Conservation (phyloP, 2,329 filamentous ascomycete genomes). For the Fusarium tanahbumbuense region DNA sequence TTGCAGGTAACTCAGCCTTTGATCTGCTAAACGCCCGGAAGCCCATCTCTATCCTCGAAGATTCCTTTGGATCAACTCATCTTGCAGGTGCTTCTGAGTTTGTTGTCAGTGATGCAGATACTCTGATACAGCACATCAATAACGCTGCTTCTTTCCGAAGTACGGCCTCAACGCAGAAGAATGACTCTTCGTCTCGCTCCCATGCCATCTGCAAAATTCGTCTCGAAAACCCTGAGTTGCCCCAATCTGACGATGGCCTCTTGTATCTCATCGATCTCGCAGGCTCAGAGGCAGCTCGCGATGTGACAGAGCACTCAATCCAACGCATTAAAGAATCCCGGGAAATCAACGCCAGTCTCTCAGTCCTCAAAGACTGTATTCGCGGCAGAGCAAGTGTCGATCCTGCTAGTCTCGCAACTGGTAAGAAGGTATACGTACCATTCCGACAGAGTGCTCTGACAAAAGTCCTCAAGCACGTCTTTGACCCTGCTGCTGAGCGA, state of each 20-base stretch:
- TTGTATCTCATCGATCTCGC: slow-evolving; percentile 62
- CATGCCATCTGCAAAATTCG: slow-evolving; percentile 62
- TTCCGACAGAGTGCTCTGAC: slow-evolving; percentile 61
- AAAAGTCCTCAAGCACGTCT: slow-evolving; percentile 62
- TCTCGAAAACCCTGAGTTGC: slow-evolving; percentile 49
- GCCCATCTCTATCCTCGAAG: slow-evolving; percentile 58
- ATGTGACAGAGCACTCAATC: slow-evolving; percentile 53
- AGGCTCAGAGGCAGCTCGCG: slow-evolving; percentile 61
- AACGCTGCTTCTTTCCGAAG: slow-evolving; percentile 54
- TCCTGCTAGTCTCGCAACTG: slow-evolving; percentile 26
- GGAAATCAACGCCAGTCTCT: slow-evolving; percentile 62
- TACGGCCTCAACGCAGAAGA: slow-evolving; percentile 58
- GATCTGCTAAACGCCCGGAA: slow-evolving; percentile 58
- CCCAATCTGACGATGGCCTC: slow-evolving; percentile 53
- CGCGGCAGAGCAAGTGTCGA: slow-evolving; percentile 56
- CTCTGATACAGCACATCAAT: slow-evolving; percentile 52
- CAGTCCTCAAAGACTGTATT: slow-evolving; percentile 65
- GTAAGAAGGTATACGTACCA: slow-evolving; percentile 55
- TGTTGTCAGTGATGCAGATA: slow-evolving; percentile 44
- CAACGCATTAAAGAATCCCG: slow-evolving; percentile 60
- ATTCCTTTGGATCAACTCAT: slow-evolving; percentile 58
- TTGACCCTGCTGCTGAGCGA: slow-evolving; percentile 56
- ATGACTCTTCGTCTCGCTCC: slow-evolving; percentile 61
- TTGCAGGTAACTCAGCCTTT: slow-evolving; percentile 52
- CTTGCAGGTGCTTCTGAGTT: slow-evolving; percentile 58